These are phyloP conservation scores for Suillus fuscotomentosus DNA, from an alignment of 768 basidiomycete genomes.

Conservation along the genomic window DNA sequence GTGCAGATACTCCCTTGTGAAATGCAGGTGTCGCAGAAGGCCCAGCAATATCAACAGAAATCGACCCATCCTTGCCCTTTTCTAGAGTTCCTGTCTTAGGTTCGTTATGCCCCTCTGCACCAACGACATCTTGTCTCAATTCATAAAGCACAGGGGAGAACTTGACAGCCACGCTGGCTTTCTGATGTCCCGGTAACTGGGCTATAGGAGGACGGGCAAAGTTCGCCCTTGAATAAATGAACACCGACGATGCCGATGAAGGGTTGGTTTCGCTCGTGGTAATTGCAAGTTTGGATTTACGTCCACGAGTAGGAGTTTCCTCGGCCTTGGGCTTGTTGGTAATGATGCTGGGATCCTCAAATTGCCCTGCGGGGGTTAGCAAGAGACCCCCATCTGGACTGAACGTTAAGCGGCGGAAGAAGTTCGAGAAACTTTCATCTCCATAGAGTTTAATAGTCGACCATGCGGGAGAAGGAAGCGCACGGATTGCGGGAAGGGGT, in stretches of 20 bases:
- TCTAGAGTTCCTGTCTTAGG: constrained; percentile 64
- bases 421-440: constrained; percentile 93
- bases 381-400: constrained; percentile 93
- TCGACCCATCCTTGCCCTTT: constrained; percentile 56
- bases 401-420: constrained; percentile 92
- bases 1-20: constrained; percentile 18
- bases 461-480: constrained; percentile 60
- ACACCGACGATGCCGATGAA: constrained; percentile 65
- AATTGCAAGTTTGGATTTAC: constrained; percentile 49
- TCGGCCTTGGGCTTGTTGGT: constrained; percentile 32
- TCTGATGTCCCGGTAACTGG: constrained; percentile 94
- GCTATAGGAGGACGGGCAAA: constrained; percentile 92
- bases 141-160: constrained; percentile 95
- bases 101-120: constrained; percentile 34
- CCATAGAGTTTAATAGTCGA: constrained; percentile 83
- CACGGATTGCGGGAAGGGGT: constrained; percentile 89
- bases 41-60: constrained; percentile 63
- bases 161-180: constrained; percentile 88
- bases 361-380: constrained; percentile 94
- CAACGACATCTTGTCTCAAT: constrained; percentile 60
- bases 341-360: constrained; percentile 81
- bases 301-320: constrained; percentile 51
- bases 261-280: constrained; percentile 35
- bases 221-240: constrained; percentile 94
- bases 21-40: constrained; percentile 6